Percentiles rank a stretch among this genome's conserved stretches.
Conservation (phyloP, 2,329 filamentous ascomycete genomes). For the Drechslera avenae region DNA sequence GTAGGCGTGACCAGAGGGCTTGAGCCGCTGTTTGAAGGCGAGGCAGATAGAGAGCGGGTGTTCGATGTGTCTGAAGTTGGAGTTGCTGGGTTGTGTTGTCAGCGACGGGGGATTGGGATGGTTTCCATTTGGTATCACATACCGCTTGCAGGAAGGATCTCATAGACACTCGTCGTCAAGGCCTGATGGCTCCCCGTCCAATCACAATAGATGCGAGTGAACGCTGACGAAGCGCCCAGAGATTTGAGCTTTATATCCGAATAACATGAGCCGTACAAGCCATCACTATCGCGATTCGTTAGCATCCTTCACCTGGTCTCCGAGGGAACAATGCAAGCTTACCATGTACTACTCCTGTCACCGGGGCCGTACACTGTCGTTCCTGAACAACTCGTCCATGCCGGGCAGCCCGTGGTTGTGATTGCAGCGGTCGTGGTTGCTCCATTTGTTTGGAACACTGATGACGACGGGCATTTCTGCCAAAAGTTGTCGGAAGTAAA, state of each 20-base stretch:
- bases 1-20: neutral
- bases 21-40: neutral
- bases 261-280: constrained; percentile 1
- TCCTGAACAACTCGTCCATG: constrained; percentile 5
- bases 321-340: neutral
- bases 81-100: neutral
- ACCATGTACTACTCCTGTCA: constrained; percentile 3
- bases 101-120: neutral
- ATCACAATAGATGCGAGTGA: constrained; percentile 7
- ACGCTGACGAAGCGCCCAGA: neutral
- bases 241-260: constrained; percentile 3
- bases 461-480: constrained; percentile 1
- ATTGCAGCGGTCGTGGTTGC: neutral
- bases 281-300: neutral
- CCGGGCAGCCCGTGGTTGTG: neutral
- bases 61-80: constrained; percentile 1
- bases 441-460: neutral
- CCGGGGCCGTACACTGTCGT: constrained; percentile 2
- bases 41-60: neutral
- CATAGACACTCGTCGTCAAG: constrained; percentile 1
- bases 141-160: constrained; percentile 2
- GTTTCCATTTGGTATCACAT: neutral
- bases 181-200: constrained; percentile 2
- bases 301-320: neutral
- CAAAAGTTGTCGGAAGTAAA: constrained; percentile 1